A percentile compares a stretch with the other conserved stretches of the same genome.
Conservation (phyloP, 345 rosid species). For the Brassica napus region DNA sequence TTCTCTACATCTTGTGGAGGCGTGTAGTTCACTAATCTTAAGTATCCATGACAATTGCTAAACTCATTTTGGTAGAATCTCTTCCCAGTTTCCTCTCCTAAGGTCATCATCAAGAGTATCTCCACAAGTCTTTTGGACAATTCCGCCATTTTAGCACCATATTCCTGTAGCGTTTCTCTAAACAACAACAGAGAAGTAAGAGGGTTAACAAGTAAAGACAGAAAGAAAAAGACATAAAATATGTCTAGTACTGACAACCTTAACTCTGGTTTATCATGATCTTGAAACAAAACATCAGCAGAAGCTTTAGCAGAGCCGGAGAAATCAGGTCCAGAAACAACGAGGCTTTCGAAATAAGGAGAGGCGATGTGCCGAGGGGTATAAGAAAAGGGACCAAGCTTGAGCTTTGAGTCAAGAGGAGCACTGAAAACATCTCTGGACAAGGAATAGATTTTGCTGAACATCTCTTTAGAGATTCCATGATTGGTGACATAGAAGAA, state of each 20-base stretch:
- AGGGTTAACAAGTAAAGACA: not conserved
- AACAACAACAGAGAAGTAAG: not conserved
- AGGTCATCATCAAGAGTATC: conserved; percentile 45
- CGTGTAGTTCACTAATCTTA: conserved; percentile 61
- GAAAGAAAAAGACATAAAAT: not conserved
- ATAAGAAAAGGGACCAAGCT: conserved; percentile 62
- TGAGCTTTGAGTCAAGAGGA: conserved; percentile 61
- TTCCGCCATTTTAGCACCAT: conserved; percentile 56
- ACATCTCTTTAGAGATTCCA: conserved; percentile 56
- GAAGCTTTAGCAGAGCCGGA: conserved; percentile 56
- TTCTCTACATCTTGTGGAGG: conserved; percentile 50
- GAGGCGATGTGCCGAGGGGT: conserved; percentile 80
- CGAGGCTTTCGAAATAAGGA: conserved; percentile 74
- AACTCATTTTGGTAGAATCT: conserved; percentile 52
- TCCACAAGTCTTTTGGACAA: conserved; percentile 55
- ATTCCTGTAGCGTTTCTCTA: conserved; percentile 62
- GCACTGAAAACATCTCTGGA: conserved; percentile 52
- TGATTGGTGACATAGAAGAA: conserved; percentile 74
- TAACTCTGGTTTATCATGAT: conserved; percentile 46
- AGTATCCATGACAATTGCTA: conserved; percentile 60
- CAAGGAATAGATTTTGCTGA: conserved; percentile 37
- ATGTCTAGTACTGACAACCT: conserved; percentile 37
- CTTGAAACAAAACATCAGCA: conserved; percentile 50
- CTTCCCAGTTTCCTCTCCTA: conserved; percentile 46
- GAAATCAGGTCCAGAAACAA: conserved; percentile 72